Evolutionary conservation across 768 basidiomycete species (phyloP), one percentile per base, ranked within the genome.

Genomic region (Lentinus brumalis): DNA sequence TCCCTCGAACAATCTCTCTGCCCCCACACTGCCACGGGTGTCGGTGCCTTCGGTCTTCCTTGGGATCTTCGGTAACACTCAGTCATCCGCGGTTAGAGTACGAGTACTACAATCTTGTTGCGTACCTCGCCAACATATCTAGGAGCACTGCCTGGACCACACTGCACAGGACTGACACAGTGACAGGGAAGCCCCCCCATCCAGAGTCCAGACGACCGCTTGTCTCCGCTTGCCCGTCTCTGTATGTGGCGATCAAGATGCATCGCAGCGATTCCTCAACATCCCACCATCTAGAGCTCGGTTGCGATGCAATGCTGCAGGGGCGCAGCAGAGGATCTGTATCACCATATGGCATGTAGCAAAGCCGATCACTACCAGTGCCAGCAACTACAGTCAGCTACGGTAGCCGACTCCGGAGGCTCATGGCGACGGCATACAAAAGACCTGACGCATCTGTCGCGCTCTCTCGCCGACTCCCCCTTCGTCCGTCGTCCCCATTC

Each of bases 351-450:
- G n/a, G 44, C 44, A 16, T 45, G n/a, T 8, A 9, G n/a, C 15
- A 18, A 16, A n/a, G 9, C 44, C n/a, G 44, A 45, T 45, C 44
- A 16, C 44, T 18, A 44, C 42, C 14, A 18, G 42, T 35, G 35
- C 35, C 35, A 35, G 11, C 35, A 35, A 35, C 35, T 7, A 35
- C 35, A 35, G 35, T 35, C 35, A 35, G 35, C 35, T 7, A 11
- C 11, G 35, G 6, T 11, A 35, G 35, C 35, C 35, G 35, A 35
- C 35, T 44, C 42, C 42, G 9, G 46, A 9, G 2, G 18, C 9
- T 30, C 21, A 3, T 18, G 21, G 46, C n/a, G 46, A 26, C 21
- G 4, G 5, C 77, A 32, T 61, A 61, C 50, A 61, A 56, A 56
- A 61, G 50, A 42, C 18, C 40, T n/a, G 46, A 49, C 7, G 50